Evolutionary conservation across 108 stramenopile species (phyloP).

Genomic region (Nitzschia sp.): DNA sequence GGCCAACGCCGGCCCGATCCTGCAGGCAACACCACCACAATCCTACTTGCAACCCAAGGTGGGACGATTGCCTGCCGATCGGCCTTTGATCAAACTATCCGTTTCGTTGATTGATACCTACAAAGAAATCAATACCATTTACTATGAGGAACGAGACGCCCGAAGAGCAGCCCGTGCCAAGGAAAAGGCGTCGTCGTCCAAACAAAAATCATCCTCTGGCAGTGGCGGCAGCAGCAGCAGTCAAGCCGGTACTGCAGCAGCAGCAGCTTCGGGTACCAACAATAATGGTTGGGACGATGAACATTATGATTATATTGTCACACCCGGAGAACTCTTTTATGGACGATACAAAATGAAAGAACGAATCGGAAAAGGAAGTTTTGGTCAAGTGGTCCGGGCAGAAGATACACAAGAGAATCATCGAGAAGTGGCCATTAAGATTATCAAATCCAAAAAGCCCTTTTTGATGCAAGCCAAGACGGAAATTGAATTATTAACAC

Average conservation of each 20-base stretch:
- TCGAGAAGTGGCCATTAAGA: slow-evolving; percentile 96
- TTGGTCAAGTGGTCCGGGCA: slow-evolving; percentile 94
- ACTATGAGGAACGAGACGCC: slow-evolving; percentile 87
- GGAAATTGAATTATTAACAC: slow-evolving; percentile 90
- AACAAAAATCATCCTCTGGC: too few species aligned
- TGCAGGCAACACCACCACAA: too few species aligned
- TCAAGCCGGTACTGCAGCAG: slow-evolving; percentile 1
- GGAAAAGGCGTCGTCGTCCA: slow-evolving; percentile 53
- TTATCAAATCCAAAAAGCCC: slow-evolving; percentile 97
- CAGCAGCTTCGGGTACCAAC: slow-evolving; percentile 32
- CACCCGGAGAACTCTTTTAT: slow-evolving; percentile 78
- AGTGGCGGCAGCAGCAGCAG: slow-evolving; percentile 10
- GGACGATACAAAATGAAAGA: slow-evolving; percentile 89
- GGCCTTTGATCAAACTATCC: slow-evolving; percentile 87
- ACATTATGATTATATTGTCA: slow-evolving; percentile 94
- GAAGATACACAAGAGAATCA: slow-evolving; percentile 65
- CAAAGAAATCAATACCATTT: slow-evolving; percentile 92
- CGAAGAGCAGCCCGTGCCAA: slow-evolving; percentile 60
- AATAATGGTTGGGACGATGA: slow-evolving; percentile 98
- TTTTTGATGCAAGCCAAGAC: slow-evolving; percentile 96
- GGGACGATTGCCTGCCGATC: slow-evolving; percentile 58
- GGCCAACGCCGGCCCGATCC: slow-evolving; percentile 14
- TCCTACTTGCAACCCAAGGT: slow-evolving; percentile 35
- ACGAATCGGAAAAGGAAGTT: slow-evolving; percentile 96
- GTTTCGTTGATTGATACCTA: slow-evolving; percentile 92